Base-by-base conservation (phyloP, 2,329 filamentous ascomycete species). In the Aureobasidium lini region DNA sequence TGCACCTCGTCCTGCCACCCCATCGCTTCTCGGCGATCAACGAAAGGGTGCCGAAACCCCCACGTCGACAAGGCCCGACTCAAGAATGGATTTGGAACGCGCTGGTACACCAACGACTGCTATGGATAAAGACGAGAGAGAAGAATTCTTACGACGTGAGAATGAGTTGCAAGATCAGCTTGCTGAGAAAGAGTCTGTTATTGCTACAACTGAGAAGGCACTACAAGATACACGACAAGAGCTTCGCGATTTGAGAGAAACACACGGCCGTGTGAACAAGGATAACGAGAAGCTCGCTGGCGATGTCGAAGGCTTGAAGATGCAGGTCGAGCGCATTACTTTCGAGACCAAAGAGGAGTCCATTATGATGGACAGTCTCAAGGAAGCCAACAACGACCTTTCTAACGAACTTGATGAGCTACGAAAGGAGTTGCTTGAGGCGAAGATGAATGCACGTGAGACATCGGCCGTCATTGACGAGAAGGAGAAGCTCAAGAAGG, bases 111-210 rank as follows among this genome's bases (percentile, higher is more conserved):
- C 93, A 2, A 92, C 89, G 69, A 78, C 96, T 65, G 84, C 90
- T 40, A 79, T 97, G 61, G 94, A 99, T 59, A 96, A 95, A 75
- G 94, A 99, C 66, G 94, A 99, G 75, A 87, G 91, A 62, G 94
- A 99, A 68, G 94, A 99, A 71, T 99, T 97, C 69, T 74, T 99
- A 64, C 84, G 90, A 67, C 85, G 94, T 59, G 94, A 99, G 72
- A 99, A 99, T 68, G 94, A 99, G 72, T 82, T 99, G 43, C 94
- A 97, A 72, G 94, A 99, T 71, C 93, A 97, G 76, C 82, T 99
- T 57, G 87, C 94, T 1, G 94, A 99, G 74, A 94, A 87, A 75
- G 94, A 99, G 73, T 86, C 88, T 2, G 85, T 88, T 65, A 86
- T 95, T 43, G 85, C 86, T 7, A 81, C 86, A 31, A 84, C 87